Evolutionary conservation across 257 asterid species (phyloP), one percentile per base, ranked within the genome.

Genomic region (Fraxinus anomala): DNA sequence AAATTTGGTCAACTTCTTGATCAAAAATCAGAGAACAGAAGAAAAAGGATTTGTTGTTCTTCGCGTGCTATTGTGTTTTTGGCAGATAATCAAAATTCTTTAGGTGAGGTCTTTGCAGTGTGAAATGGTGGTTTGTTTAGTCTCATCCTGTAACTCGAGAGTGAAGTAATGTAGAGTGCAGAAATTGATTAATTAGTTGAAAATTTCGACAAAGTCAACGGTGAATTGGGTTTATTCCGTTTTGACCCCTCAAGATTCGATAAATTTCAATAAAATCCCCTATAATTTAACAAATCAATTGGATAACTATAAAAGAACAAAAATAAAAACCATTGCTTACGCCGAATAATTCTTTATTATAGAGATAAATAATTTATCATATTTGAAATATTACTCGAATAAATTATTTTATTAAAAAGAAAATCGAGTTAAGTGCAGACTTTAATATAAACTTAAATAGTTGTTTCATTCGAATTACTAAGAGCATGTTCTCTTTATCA

Each of bases 101-200:
- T 44, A 63, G 63, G 73, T 68, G 39, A 81, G 84, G 85, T 86
- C 86, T 81, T 72, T 3, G 82, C 74, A 21, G 81, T 79, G 84
- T 77, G 84, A 73, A 69, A 70, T 5, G 74, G 75, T 49, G 47
- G 77, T 59, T 28, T 72, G 77, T 71, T 82, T 65, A 69, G 85
- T 72, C 76, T 49, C 76, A 59, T 16, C 31, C 49, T 74, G 81
- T 67, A 61, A 79, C 82, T 79, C 74, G 78, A 3, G 54, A 12
- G 1, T 40, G 14, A 6, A 37, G 40, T 3, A 3, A 13, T 3
- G 54, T 44, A 13, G 51, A 80, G 42, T 79, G 59, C 31, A 37
- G 17, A 77, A 75, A 70, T 59, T 70, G 71, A 73, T 63, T 42
- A 70, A 77, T 54, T n/a, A 71, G 87, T 83, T 86, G 86, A 86